phyloP scores from a whole-genome alignment of 257 asterid genomes.

The Penstemon eatonii region DNA sequence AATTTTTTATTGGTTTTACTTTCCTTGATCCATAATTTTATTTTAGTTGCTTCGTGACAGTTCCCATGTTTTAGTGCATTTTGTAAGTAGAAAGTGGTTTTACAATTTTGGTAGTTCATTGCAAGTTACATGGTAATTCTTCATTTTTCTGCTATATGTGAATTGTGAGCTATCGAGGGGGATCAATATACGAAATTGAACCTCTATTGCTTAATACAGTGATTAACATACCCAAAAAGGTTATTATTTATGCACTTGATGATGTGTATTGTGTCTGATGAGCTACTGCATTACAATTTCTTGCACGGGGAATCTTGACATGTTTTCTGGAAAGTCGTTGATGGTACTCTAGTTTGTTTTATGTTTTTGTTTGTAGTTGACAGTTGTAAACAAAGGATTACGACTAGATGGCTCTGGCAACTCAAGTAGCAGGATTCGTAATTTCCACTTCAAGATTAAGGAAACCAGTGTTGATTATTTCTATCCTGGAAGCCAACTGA shows the following conservation, averaged over 20 bases:
- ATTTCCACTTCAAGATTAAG: conserved; percentile 80
- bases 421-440: conserved; percentile 48
- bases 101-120: neutral
- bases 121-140: too few relatives aligned
- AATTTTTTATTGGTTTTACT: neutral
- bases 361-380: conserved; percentile 49
- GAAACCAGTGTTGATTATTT: conserved; percentile 75
- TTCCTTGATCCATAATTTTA: neutral
- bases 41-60: neutral
- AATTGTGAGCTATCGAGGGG: too few relatives aligned
- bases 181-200: too few relatives aligned
- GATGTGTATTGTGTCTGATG: neutral
- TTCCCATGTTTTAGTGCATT: neutral
- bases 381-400: conserved; percentile 57
- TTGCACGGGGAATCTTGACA: neutral
- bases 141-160: too few relatives aligned
- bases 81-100: conserved; percentile 4
- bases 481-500: conserved; percentile 56
- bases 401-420: conserved; percentile 35
- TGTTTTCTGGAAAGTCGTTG: neutral
- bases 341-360: conserved; percentile 17
- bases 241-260: neutral
- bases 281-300: neutral
- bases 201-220: neutral
- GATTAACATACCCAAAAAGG: neutral